Conservation (phyloP, 345 rosid genomes). For the Psidium guajava region DNA sequence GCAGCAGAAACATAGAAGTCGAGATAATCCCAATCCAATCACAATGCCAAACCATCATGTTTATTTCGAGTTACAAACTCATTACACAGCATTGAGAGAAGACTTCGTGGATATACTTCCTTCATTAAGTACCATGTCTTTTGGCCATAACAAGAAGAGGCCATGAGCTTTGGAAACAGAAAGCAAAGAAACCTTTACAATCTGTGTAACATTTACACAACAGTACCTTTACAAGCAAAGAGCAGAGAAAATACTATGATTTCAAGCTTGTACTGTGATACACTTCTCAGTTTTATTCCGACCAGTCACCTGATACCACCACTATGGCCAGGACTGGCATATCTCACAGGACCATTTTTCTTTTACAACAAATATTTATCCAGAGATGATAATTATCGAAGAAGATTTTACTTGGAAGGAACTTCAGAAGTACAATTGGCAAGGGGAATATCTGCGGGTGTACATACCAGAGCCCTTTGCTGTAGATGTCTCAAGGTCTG, state of each 20-base stretch:
- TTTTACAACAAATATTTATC: not conserved
- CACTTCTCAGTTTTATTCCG: conserved; percentile 19
- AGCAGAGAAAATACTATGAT: not conserved
- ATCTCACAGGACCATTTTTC: conserved; percentile 9
- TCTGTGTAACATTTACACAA: conserved; percentile 5
- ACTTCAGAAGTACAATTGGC: conserved; percentile 39
- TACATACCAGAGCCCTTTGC: conserved; percentile 76
- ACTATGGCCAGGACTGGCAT: conserved; percentile 77
- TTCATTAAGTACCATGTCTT: not conserved
- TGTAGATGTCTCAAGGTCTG: conserved; percentile 92
- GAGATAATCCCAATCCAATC: not conserved
- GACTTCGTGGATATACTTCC: not conserved
- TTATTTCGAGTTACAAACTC: not conserved
- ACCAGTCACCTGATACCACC: conserved; percentile 74
- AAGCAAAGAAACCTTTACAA: conserved; percentile 1
- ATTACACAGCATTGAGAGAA: not conserved
- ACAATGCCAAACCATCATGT: not conserved
- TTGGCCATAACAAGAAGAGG: not conserved
- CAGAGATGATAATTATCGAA: not conserved
- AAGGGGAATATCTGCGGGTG: conserved; percentile 56
- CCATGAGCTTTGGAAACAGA: not conserved
- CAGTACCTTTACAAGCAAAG: conserved; percentile 28
- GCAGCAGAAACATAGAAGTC: not conserved
- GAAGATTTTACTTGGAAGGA: conserved; percentile 26
- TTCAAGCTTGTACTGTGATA: not conserved